These are phyloP conservation scores for Pseudopyrenochaeta lycopersici DNA, from an alignment of 2,329 filamentous ascomycete genomes.

Conservation along the genomic window DNA sequence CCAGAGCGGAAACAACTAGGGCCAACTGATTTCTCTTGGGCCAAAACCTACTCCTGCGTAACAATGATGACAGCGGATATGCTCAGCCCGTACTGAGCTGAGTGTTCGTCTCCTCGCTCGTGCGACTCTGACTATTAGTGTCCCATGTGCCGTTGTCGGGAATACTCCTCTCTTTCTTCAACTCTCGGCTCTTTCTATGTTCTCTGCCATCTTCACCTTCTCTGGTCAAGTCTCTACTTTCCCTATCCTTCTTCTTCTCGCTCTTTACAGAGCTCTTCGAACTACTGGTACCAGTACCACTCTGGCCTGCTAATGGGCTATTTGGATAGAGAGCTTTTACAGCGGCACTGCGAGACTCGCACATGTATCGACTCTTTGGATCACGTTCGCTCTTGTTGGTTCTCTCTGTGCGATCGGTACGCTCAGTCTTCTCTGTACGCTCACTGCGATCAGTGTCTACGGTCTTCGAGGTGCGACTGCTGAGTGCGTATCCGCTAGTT, in stretches of 20 bases:
- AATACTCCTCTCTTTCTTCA: constrained; percentile 19
- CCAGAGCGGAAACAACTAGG: neutral
- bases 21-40: neutral
- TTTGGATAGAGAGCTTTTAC: constrained; percentile 51
- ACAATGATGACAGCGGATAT: constrained; percentile 1
- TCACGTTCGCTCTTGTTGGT: constrained; percentile 29
- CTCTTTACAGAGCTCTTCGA: constrained; percentile 25
- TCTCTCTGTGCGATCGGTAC: constrained; percentile 6
- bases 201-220: constrained; percentile 15
- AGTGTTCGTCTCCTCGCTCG: constrained; percentile 25
- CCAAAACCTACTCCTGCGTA: neutral
- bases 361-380: constrained; percentile 40
- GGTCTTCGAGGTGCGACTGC: constrained; percentile 28
- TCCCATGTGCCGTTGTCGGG: constrained; percentile 38
- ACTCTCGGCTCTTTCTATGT: constrained; percentile 11
- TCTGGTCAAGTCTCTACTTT: constrained; percentile 26
- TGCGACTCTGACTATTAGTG: constrained; percentile 30
- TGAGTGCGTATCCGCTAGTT: constrained; percentile 42
- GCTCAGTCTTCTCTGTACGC: constrained; percentile 24
- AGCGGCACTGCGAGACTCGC: constrained; percentile 48
- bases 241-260: constrained; percentile 24
- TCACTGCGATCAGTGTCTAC: constrained; percentile 32
- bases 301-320: constrained; percentile 33
- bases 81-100: constrained; percentile 19
- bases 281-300: constrained; percentile 19